Conservation (phyloP, 2,329 filamentous ascomycete genomes). For the Penicillium sumatraense region DNA sequence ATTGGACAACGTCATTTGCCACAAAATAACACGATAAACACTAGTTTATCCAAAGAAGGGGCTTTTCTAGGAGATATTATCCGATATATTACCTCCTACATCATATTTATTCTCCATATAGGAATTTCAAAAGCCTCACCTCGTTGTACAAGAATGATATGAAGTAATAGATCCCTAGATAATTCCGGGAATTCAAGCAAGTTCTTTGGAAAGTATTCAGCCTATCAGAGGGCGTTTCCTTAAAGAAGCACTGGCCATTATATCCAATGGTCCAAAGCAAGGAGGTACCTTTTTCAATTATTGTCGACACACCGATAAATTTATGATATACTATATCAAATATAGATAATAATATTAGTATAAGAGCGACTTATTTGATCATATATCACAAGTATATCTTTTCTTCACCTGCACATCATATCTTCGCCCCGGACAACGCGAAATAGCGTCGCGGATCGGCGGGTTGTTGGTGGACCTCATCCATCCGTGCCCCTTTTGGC, state of each 20-base stretch:
- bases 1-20: too few relatives aligned
- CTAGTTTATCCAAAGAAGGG: too few relatives aligned
- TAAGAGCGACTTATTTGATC: background rate
- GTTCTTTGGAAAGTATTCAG: too few relatives aligned
- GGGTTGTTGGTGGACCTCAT: background rate
- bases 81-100: too few relatives aligned
- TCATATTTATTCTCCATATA: too few relatives aligned
- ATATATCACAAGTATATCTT: background rate
- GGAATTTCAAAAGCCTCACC: too few relatives aligned
- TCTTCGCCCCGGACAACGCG: background rate
- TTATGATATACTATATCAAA: background rate
- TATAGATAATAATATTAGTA: background rate
- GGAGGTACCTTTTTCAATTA: background rate
- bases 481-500: conserved; percentile 10
- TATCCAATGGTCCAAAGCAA: background rate
- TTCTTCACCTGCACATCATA: background rate
- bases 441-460: conserved; percentile 4
- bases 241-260: background rate
- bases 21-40: too few relatives aligned
- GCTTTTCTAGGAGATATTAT: too few relatives aligned
- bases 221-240: background rate
- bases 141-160: too few relatives aligned
- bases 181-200: too few relatives aligned
- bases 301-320: background rate
- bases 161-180: too few relatives aligned